Base-by-base conservation (phyloP, 164 flowering plant species). In the Cinnamomum chago region DNA sequence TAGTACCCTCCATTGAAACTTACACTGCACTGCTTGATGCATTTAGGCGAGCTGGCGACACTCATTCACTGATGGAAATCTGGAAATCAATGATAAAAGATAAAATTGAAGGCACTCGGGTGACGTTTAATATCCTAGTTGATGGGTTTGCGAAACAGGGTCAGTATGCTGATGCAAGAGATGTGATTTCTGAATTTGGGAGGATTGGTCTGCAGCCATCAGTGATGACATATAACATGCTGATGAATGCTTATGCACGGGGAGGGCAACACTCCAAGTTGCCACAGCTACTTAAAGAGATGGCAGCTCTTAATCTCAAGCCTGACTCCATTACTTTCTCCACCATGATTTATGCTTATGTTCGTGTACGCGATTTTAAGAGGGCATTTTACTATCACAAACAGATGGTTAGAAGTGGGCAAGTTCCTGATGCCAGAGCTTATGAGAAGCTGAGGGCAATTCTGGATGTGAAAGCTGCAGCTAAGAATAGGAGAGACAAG, bases 131-230 rank as follows among this genome's bases (percentile, higher is more conserved):
- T 79, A 88, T 80, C 79, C 88, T 95, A 70, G 82, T 95, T 51
- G 97, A 92, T 76, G 97, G 99, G 28, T 90, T 93, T 85, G 92
- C 97, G 27, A 95, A 93, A 77, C 97, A 95, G 78, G 99, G 99
- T 71, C 87, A 76, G 22, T 93, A 92, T 72, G 51, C 70, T 22
- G 93, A 95, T 81, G 97, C 97, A 51, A 87, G 96, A 73, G 99
- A 95, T 76, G 94, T 90, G 58, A 82, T 95, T 5, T 85, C 82
- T 71, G 97, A 93, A 76, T 93, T 89, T 76, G 92, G 90, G 72
- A 93, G 83, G 83, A 79, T 88, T 67, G 97, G 99, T 5, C 70
- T 88, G 65, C 86, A 81, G 52, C 95, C 97, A 68, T 89, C 93
- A 15, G 88, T 95, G 67, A 84, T 93, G 90, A 92, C 97, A 58